Percentiles rank a stretch among this genome's conserved stretches.
Conservation (phyloP, 2,329 filamentous ascomycete species). For the Aspergillus texensis region DNA sequence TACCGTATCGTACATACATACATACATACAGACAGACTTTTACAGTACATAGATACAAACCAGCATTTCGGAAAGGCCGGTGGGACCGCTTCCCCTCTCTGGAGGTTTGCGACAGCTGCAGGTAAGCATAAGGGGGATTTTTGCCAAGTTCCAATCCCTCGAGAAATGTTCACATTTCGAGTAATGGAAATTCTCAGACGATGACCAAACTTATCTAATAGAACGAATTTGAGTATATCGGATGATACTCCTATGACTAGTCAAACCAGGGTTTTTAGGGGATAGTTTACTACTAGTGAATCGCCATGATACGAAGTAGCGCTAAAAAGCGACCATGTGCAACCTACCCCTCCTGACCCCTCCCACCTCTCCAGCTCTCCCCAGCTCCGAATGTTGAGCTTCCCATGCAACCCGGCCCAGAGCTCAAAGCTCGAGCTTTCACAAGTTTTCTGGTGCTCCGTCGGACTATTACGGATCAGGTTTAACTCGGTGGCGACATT, state of each 20-base stretch:
- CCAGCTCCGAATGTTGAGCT: slow-evolving; percentile 22
- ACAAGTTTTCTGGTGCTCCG: slow-evolving; percentile 7
- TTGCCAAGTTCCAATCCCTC: background rate
- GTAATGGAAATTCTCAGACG: background rate
- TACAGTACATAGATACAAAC: background rate
- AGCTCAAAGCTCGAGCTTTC: slow-evolving; percentile 23
- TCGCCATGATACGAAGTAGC: background rate
- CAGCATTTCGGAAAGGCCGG: slow-evolving; percentile 20
- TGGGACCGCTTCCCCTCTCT: slow-evolving; percentile 18
- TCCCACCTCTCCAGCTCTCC: slow-evolving; percentile 19
- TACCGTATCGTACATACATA: slow-evolving; percentile 7
- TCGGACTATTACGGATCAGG: slow-evolving; percentile 7
- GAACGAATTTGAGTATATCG: background rate
- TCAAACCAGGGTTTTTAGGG: background rate
- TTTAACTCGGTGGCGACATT: slow-evolving; percentile 19
- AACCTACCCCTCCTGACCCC: slow-evolving; percentile 9
- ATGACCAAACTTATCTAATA: background rate
- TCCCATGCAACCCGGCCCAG: slow-evolving; percentile 18
- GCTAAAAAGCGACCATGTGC: slow-evolving; percentile 13
- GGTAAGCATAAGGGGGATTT: slow-evolving; percentile 1
- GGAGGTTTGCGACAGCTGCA: slow-evolving; percentile 20
- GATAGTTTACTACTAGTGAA: background rate
- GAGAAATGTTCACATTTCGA: background rate
- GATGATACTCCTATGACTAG: background rate
- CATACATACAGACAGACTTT: background rate